These are phyloP conservation scores for Cicer pinnatifidum DNA, from an alignment of 306 rosid species.

Conservation along the genomic window DNA sequence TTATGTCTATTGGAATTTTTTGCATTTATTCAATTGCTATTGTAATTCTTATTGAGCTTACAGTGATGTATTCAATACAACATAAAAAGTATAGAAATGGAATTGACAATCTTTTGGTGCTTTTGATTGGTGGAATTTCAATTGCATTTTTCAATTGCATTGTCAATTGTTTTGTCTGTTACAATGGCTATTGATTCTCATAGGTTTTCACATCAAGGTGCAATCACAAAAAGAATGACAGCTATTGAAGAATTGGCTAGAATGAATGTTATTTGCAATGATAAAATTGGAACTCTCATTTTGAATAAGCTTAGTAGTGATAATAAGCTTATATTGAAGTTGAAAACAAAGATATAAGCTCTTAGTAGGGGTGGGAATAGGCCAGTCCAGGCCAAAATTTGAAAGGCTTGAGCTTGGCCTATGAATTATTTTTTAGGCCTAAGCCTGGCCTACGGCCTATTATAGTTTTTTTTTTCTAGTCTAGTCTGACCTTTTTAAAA, in stretches of 20 bases:
- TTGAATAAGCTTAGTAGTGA: constrained; percentile 84
- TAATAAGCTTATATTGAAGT: no score
- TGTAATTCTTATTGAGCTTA: constrained; percentile 69
- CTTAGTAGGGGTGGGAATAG: no score
- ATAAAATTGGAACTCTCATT: constrained; percentile 92
- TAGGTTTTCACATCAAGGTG: constrained; percentile 92
- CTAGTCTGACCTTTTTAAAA: no score
- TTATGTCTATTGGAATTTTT: constrained; percentile 93
- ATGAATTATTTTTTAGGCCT: no score
- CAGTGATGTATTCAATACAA: constrained; percentile 91
- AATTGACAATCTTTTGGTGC: constrained; percentile 87
- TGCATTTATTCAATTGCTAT: constrained; percentile 87
- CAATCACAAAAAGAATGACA: constrained; percentile 93
- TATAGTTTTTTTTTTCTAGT: no score
- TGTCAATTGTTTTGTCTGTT: constrained; percentile 97
- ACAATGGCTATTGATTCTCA: constrained; percentile 99
- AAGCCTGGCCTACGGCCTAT: no score
- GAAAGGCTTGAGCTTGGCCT: no score
- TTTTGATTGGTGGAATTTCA: constrained; percentile 95
- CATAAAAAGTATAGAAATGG: constrained; percentile 81
- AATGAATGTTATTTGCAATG: constrained; percentile 96
- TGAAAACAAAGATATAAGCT: no score
- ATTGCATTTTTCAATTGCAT: constrained; percentile 95
- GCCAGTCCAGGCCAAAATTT: no score
- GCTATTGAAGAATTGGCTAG: constrained; percentile 97